phyloP scores from a whole-genome alignment of 73 alveolate species.

The Stentor coeruleus region DNA sequence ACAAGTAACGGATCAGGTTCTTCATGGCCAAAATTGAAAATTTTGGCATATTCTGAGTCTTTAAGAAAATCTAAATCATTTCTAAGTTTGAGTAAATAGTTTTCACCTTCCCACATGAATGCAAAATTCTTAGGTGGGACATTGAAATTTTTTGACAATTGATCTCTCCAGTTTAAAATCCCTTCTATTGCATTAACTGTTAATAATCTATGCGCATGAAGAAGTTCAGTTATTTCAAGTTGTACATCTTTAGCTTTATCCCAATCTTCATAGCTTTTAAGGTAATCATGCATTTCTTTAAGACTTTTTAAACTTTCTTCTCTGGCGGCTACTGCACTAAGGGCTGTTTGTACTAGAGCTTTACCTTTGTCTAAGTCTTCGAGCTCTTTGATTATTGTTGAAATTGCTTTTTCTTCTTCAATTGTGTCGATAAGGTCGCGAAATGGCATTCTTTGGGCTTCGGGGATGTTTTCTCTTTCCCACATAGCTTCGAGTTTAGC shows the following conservation, averaged over 20 bases:
- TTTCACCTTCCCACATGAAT: constrained; percentile 57
- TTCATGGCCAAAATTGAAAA: constrained; percentile 42
- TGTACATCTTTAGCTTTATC: constrained; percentile 13
- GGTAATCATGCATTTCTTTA: constrained; percentile 38
- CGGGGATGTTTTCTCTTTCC: constrained; percentile 7
- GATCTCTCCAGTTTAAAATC: constrained; percentile 42
- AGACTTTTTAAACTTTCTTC: constrained; percentile 47
- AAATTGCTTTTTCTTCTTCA: constrained; percentile 24
- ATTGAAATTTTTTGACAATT: constrained; percentile 24
- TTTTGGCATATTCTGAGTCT: constrained; percentile 30
- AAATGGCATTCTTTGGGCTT: neutral
- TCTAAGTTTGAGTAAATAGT: constrained; percentile 51
- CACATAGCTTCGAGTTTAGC: neutral
- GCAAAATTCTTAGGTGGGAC: constrained; percentile 27
- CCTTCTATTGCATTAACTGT: constrained; percentile 48
- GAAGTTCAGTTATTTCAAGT: constrained; percentile 38
- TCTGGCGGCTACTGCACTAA: constrained; percentile 52
- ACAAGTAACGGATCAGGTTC: constrained; percentile 61
- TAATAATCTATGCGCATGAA: constrained; percentile 56
- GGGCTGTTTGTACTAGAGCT: constrained; percentile 47
- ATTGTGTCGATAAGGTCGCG: constrained; percentile 26
- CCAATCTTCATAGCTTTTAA: constrained; percentile 25
- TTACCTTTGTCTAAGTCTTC: constrained; percentile 40
- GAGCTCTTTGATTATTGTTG: constrained; percentile 48
- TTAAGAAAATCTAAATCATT: constrained; percentile 44